These are phyloP conservation scores for Coffea eugenioides DNA, from an alignment of 257 asterid species.

Conservation along the genomic window DNA sequence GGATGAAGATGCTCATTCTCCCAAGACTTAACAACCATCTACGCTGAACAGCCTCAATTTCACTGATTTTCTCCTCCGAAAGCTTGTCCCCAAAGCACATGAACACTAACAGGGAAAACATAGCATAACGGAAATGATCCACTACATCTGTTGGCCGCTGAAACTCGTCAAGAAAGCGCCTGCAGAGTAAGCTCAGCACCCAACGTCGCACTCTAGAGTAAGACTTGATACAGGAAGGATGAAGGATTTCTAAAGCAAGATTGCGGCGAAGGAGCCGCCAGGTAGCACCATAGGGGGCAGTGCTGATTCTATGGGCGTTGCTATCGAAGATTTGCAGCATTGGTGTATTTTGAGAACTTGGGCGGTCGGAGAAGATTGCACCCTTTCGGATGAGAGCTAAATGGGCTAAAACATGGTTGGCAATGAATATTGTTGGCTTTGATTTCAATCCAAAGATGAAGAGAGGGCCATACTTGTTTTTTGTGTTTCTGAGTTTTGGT, in stretches of 20 bases:
- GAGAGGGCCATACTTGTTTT: conserved; percentile 26
- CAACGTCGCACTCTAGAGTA: conserved; percentile 26
- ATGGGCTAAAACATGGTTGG: conserved; percentile 32
- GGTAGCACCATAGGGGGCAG: conserved; percentile 29
- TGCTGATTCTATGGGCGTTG: conserved; percentile 29
- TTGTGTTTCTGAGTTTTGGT: conserved; percentile 33
- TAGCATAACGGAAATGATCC: conserved; percentile 58
- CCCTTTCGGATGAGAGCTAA: conserved; percentile 33
- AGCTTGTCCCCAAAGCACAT: conserved; percentile 71
- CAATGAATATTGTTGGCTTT: conserved; percentile 15
- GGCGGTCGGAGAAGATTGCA: conserved; percentile 39
- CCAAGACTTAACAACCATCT: conserved; percentile 25
- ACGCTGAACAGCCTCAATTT: conserved; percentile 40
- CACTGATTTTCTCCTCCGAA: conserved; percentile 41
- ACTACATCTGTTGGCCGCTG: neutral
- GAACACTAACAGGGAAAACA: conserved; percentile 51
- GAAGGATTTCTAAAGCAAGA: conserved; percentile 34
- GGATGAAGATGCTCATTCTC: conserved; percentile 32
- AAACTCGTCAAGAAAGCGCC: neutral
- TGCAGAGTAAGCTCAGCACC: conserved; percentile 27
- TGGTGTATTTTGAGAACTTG: neutral
- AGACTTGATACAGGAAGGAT: conserved; percentile 32
- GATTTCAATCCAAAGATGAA: conserved; percentile 22
- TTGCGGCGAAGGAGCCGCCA: conserved; percentile 49
- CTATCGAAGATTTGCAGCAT: conserved; percentile 6